These are phyloP conservation scores for Saccharomycopsis sp. DNA, from an alignment of 805 yeast genomes.

Conservation along the genomic window DNA sequence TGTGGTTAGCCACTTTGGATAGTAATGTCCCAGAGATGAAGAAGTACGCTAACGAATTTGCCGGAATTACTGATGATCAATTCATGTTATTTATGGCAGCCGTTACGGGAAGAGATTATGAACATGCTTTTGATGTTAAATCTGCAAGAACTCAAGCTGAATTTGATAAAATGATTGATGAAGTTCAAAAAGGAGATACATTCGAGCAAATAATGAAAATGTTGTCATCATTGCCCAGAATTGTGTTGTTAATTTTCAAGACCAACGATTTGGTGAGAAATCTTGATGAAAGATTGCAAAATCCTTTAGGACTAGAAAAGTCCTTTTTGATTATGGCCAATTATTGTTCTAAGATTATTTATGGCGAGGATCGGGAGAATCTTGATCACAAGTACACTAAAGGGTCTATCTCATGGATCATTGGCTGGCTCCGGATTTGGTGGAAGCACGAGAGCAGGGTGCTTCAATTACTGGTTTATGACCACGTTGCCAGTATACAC, in stretches of 20 bases:
- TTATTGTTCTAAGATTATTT: conserved; percentile 78
- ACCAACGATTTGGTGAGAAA: conserved; percentile 90
- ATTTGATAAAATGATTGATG: conserved; percentile 52
- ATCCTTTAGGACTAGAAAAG: conserved; percentile 79
- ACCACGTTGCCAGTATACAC: conserved; percentile 18
- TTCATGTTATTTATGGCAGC: conserved; percentile 87
- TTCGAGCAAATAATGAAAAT: conserved; percentile 70
- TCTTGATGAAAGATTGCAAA: conserved; percentile 71
- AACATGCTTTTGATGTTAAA: conserved; percentile 52
- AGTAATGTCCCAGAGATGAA: conserved; percentile 57
- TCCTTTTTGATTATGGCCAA: conserved; percentile 83
- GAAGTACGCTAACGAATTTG: conserved; percentile 64
- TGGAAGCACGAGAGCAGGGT: conserved; percentile 25
- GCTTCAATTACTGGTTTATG: conserved; percentile 26
- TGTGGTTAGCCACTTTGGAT: conserved; percentile 85
- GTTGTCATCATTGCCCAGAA: conserved; percentile 69
- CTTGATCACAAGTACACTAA: conserved; percentile 17
- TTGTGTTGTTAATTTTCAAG: conserved; percentile 77
- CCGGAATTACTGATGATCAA: conserved; percentile 65
- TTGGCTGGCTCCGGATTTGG: conserved; percentile 24
- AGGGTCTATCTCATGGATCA: conserved; percentile 13
- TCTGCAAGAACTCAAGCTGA: conserved; percentile 50
- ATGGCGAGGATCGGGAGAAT: conserved; percentile 48
- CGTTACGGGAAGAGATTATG: conserved; percentile 86
- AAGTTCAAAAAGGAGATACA: conserved; percentile 51